Evolutionary conservation across 257 asterid species (phyloP).

Genomic region (Solanum medicagineum): DNA sequence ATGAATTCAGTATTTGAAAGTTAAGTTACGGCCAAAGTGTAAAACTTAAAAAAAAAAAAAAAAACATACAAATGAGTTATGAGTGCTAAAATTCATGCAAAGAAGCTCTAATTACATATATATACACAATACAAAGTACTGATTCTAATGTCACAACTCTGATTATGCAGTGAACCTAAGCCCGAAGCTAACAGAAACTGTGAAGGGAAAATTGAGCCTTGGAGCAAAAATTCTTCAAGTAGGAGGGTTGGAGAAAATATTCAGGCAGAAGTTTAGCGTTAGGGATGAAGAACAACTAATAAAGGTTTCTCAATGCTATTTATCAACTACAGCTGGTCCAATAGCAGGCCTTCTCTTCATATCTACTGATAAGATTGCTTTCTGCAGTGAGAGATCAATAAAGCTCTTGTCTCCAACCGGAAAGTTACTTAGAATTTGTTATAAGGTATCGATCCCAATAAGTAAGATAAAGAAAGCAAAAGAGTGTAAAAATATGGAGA

Average conservation of each 20-base stretch:
- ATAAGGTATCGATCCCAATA: constrained; percentile 26
- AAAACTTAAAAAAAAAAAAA: neutral
- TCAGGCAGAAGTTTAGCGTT: neutral
- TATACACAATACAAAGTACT: neutral
- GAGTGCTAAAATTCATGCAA: neutral
- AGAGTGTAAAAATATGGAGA: constrained; percentile 11
- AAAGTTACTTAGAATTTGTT: neutral
- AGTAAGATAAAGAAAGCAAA: constrained; percentile 13
- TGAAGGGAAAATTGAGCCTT: constrained; percentile 35
- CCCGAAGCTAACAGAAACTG: constrained; percentile 26
- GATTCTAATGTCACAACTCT: neutral
- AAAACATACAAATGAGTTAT: neutral
- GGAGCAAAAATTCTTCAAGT: constrained; percentile 20
- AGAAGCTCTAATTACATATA: neutral
- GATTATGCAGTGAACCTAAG: constrained; percentile 28
- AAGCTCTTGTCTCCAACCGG: constrained; percentile 5
- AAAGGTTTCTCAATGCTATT: constrained; percentile 2
- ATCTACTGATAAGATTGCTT: constrained; percentile 5
- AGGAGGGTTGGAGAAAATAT: constrained; percentile 12
- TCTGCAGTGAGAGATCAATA: constrained; percentile 5
- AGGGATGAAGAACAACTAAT: constrained; percentile 6
- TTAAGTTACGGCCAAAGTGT: neutral
- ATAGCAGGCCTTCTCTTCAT: constrained; percentile 3
- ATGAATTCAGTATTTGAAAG: neutral
- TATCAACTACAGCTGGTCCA: constrained; percentile 7